Percentiles rank a stretch among this genome's conserved stretches.
Conservation (phyloP, 2,329 filamentous ascomycete genomes). For the Amphichorda felina region DNA sequence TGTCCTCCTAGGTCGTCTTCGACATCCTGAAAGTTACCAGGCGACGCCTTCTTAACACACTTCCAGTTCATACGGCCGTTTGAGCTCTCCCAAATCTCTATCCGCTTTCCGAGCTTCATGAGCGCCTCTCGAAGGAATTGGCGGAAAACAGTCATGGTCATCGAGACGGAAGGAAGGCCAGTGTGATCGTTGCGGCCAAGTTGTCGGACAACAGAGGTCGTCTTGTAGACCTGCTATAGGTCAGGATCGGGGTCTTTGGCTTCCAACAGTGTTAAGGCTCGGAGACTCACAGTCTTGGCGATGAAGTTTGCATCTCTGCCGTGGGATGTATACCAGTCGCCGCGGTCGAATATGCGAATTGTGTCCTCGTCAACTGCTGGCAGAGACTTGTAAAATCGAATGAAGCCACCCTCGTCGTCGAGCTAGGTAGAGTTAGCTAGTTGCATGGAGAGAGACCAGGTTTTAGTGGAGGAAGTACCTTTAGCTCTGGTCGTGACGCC, state of each 20-base stretch:
- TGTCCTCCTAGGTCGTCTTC: slow-evolving; percentile 87
- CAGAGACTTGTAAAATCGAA: slow-evolving; percentile 88
- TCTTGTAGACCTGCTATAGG: slow-evolving; percentile 71
- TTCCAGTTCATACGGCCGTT: slow-evolving; percentile 84
- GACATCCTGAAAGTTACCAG: slow-evolving; percentile 91
- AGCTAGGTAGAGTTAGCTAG: slow-evolving; percentile 40
- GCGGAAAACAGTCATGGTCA: slow-evolving; percentile 89
- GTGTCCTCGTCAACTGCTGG: slow-evolving; percentile 59
- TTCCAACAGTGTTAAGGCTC: neutral
- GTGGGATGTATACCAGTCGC: slow-evolving; percentile 94
- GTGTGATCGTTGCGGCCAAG: slow-evolving; percentile 74
- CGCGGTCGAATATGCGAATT: slow-evolving; percentile 83
- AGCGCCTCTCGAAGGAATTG: slow-evolving; percentile 92
- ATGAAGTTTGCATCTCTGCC: slow-evolving; percentile 77
- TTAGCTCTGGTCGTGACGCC: slow-evolving; percentile 62
- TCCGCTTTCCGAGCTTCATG: slow-evolving; percentile 77
- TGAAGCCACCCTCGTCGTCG: slow-evolving; percentile 95
- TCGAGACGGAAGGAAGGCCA: slow-evolving; percentile 85
- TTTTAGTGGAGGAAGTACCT: slow-evolving; percentile 30
- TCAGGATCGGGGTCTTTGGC: neutral
- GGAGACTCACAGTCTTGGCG: slow-evolving; percentile 51
- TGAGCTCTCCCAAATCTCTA: slow-evolving; percentile 78
- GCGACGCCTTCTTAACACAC: slow-evolving; percentile 80
- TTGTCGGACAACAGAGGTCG: slow-evolving; percentile 86
- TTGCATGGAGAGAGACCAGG: neutral